Percentiles rank a stretch among this genome's conserved stretches.
These are phyloP conservation scores for Rhynchosporium agropyri DNA, from an alignment of 2,329 filamentous ascomycete species.

Conservation along the genomic window DNA sequence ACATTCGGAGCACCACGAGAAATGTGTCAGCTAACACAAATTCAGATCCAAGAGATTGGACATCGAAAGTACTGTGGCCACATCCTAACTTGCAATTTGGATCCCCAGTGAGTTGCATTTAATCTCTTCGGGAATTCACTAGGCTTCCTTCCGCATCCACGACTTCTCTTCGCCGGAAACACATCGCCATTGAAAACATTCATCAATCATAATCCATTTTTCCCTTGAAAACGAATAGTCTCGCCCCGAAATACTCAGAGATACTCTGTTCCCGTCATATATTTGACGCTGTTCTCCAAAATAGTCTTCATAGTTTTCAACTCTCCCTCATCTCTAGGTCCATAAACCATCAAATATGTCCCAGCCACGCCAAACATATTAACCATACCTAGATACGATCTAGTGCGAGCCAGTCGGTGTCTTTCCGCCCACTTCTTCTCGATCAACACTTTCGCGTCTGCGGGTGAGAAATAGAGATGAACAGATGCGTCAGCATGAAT, in stretches of 20 bases:
- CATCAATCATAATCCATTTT: background rate
- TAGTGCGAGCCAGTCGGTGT: slow-evolving; percentile 9
- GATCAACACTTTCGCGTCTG: slow-evolving; percentile 11
- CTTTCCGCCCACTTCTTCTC: slow-evolving; percentile 17
- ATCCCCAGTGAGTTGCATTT: too few species aligned
- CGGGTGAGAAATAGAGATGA: slow-evolving; percentile 16
- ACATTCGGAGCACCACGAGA: too few species aligned
- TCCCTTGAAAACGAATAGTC: too few species aligned
- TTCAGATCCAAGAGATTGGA: too few species aligned
- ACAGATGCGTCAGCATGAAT: slow-evolving; percentile 12
- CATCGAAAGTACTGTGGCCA: too few species aligned
- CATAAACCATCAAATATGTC: slow-evolving; percentile 17
- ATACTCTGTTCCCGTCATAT: slow-evolving; percentile 6
- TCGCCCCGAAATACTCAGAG: background rate
- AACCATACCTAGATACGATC: background rate
- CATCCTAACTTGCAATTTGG: too few species aligned
- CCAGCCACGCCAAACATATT: slow-evolving; percentile 5
- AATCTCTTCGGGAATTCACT: too few species aligned
- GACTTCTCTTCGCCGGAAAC: too few species aligned
- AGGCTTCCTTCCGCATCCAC: too few species aligned
- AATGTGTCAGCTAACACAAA: too few species aligned
- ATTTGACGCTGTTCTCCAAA: slow-evolving; percentile 16
- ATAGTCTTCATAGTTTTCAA: slow-evolving; percentile 6
- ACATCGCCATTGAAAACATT: too few species aligned
- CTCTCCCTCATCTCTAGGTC: slow-evolving; percentile 10